Percentiles rank a stretch among this genome's conserved stretches.
phyloP scores from a whole-genome alignment of 495 filamentous ascomycete species.

The Podospora comata region DNA sequence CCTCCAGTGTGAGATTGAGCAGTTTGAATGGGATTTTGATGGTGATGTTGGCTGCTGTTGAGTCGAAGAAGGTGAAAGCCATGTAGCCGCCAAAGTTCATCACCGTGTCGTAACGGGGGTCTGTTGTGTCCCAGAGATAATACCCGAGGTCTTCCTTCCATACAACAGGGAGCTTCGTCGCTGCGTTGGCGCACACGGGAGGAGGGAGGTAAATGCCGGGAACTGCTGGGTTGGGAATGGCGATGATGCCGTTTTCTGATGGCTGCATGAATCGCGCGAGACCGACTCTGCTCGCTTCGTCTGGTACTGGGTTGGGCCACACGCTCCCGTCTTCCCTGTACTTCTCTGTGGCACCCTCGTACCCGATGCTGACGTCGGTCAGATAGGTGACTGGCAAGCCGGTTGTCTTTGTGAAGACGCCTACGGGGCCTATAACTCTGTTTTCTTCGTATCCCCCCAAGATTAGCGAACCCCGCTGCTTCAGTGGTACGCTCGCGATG shows the following conservation, averaged over 20 bases:
- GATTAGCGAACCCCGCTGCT: constrained; percentile 38
- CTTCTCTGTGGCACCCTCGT: constrained; percentile 30
- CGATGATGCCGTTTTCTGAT: constrained; percentile 12
- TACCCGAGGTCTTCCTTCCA: constrained; percentile 34
- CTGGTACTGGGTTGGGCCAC: constrained; percentile 23
- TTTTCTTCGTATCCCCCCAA: constrained; percentile 50
- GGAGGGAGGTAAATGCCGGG: constrained; percentile 48
- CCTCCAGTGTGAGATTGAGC: constrained; percentile 46
- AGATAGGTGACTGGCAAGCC: constrained; percentile 23
- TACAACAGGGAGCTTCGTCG: constrained; percentile 42
- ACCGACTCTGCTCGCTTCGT: constrained; percentile 5
- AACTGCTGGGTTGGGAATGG: constrained; percentile 33
- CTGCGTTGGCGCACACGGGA: constrained; percentile 42
- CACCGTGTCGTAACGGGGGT: constrained; percentile 34
- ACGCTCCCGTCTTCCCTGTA: constrained; percentile 12
- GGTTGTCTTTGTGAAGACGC: constrained; percentile 12
- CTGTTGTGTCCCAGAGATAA: constrained; percentile 44
- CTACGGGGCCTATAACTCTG: constrained; percentile 21
- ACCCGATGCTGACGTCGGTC: constrained; percentile 38
- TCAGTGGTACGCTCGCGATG: constrained; percentile 42
- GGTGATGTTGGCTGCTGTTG: constrained; percentile 33
- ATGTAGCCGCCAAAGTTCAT: constrained; percentile 38
- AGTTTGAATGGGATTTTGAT: constrained; percentile 51
- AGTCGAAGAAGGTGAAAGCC: constrained; percentile 34
- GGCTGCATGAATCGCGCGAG: constrained; percentile 6